Evolutionary conservation across 2,329 filamentous ascomycete species (phyloP).

Genomic region (Malbranchea cinnamomea): DNA sequence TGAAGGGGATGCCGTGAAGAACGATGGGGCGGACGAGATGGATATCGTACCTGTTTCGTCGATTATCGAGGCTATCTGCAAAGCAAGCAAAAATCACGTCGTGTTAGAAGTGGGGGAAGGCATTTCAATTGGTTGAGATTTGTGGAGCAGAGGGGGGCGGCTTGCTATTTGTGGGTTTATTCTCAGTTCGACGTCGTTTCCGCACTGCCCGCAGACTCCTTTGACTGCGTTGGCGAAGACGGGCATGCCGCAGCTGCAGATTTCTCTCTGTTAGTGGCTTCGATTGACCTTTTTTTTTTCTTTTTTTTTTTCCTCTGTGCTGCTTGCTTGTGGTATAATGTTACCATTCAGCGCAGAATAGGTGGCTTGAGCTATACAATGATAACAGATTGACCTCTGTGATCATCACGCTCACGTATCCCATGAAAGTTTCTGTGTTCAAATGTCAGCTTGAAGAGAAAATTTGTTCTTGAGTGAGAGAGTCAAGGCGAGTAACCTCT

Average conservation of each 20-base stretch:
- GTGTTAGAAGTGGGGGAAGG: background rate
- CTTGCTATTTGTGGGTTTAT: slow-evolving; percentile 11
- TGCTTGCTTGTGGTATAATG: too few species aligned
- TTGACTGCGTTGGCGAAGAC: slow-evolving; percentile 29
- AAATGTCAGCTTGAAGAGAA: too few species aligned
- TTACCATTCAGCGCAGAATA: slow-evolving; percentile 10
- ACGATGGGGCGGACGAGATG: slow-evolving; percentile 20
- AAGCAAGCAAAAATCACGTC: background rate
- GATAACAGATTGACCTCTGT: slow-evolving; percentile 9
- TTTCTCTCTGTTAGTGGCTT: background rate
- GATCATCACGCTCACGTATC: slow-evolving; percentile 9
- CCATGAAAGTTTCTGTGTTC: slow-evolving; percentile 9
- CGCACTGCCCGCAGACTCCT: slow-evolving; percentile 8
- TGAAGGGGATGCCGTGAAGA: slow-evolving; percentile 15
- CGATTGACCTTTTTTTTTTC: too few species aligned
- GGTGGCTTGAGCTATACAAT: slow-evolving; percentile 7
- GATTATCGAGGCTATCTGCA: slow-evolving; percentile 10
- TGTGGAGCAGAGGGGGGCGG: background rate
- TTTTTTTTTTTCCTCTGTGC: background rate
- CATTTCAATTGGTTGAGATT: background rate
- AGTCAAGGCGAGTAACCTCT: background rate
- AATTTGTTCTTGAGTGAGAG: too few species aligned
- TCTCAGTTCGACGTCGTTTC: slow-evolving; percentile 6
- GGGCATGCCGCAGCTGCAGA: slow-evolving; percentile 28
- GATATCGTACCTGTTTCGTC: slow-evolving; percentile 33